Percentiles rank a stretch among this genome's conserved stretches.
Evolutionary conservation across 345 rosid species (phyloP).

Genomic region (Clausena lansium): DNA sequence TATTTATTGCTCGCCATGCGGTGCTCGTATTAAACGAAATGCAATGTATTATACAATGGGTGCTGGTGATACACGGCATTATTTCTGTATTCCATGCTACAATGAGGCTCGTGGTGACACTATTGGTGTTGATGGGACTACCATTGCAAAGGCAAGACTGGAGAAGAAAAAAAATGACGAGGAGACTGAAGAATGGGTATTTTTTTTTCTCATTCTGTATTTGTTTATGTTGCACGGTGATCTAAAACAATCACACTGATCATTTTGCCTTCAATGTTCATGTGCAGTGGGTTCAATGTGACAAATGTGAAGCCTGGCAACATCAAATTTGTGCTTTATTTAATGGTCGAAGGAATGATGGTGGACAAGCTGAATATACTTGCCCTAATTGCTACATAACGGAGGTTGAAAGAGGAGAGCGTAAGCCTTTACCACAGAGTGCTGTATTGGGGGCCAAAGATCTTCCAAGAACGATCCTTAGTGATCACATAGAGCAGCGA

Average conservation of each 20-base stretch:
- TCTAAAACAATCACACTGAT: constrained; percentile 20
- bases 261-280: constrained; percentile 22
- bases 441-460: constrained; percentile 98
- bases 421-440: constrained; percentile 91
- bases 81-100: constrained; percentile 92
- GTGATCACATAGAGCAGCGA: constrained; percentile 96
- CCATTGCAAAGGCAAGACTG: constrained; percentile 66
- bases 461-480: constrained; percentile 87
- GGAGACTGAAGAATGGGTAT: constrained; percentile 99
- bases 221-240: constrained; percentile 10
- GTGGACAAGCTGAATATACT: constrained; percentile 99
- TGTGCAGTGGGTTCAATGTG: constrained; percentile 99
- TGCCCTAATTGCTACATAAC: constrained; percentile 93
- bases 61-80: constrained; percentile 87
- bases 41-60: constrained; percentile 93
- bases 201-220: constrained; percentile 2
- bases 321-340: constrained; percentile 98
- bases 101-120: constrained; percentile 93
- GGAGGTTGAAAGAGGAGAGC: constrained; percentile 90
- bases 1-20: constrained; percentile 90
- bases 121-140: constrained; percentile 67
- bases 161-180: constrained; percentile 98
- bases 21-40: constrained; percentile 96
- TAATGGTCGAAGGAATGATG: constrained; percentile 98
- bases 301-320: constrained; percentile 99